These are phyloP conservation scores for Cystobasidium sp. DNA, from an alignment of 1,284 basidiomycete genomes.

Conservation along the genomic window DNA sequence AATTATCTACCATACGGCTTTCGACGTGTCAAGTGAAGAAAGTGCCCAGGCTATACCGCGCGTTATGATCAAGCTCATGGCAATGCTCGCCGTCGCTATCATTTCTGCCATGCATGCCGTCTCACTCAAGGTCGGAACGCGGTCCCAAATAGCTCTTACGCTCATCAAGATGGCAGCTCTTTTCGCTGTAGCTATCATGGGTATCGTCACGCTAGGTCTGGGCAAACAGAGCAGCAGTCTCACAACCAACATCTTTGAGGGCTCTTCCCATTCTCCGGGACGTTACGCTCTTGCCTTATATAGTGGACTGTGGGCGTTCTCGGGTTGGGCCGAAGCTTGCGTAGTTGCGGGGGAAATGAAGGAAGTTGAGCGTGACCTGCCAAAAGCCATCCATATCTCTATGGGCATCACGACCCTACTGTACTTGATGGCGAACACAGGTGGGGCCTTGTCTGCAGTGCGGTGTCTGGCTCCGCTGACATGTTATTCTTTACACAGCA, in stretches of 20 bases:
- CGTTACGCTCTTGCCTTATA: slow-evolving; percentile 91
- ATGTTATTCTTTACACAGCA: slow-evolving; percentile 75
- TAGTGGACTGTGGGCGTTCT: slow-evolving; percentile 81
- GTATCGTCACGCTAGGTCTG: slow-evolving; percentile 56
- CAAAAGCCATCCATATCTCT: slow-evolving; percentile 83
- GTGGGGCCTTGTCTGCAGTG: neutral
- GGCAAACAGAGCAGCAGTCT: slow-evolving; percentile 55
- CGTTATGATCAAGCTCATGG: slow-evolving; percentile 83
- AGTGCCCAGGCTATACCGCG: slow-evolving; percentile 65
- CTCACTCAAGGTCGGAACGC: slow-evolving; percentile 76
- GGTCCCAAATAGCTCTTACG: slow-evolving; percentile 83
- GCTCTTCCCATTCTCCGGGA: slow-evolving; percentile 76
- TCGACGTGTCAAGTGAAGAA: slow-evolving; percentile 36
- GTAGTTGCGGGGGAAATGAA: slow-evolving; percentile 92
- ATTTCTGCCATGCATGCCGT: slow-evolving; percentile 79
- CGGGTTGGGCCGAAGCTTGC: slow-evolving; percentile 64
- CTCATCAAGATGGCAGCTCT: slow-evolving; percentile 70
- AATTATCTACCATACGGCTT: slow-evolving; percentile 59
- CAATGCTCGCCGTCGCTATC: slow-evolving; percentile 70
- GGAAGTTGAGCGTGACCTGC: slow-evolving; percentile 81
- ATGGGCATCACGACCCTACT: slow-evolving; percentile 74
- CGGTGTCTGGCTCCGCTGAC: neutral
- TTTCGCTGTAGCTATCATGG: slow-evolving; percentile 59
- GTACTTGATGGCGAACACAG: slow-evolving; percentile 52
- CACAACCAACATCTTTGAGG: slow-evolving; percentile 67